phyloP scores from a whole-genome alignment of 2,329 filamentous ascomycete species.

The Ophiognomonia clavigignenti-juglandacearum region DNA sequence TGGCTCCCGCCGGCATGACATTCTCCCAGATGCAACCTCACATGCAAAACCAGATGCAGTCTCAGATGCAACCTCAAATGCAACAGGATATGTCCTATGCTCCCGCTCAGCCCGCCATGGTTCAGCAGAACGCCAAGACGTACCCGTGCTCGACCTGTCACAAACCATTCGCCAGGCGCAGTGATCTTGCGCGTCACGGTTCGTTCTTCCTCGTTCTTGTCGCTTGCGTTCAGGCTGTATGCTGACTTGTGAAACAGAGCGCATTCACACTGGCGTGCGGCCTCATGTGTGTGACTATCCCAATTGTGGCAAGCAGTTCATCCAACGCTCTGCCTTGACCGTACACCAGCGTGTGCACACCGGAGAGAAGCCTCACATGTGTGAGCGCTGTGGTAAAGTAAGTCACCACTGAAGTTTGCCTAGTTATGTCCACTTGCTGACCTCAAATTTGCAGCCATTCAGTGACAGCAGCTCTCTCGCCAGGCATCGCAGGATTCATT shows the following conservation, averaged over 20 bases:
- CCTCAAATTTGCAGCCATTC: slow-evolving; percentile 63
- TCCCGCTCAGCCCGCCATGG: slow-evolving; percentile 30
- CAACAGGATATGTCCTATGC: slow-evolving; percentile 32
- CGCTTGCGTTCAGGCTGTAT: not conserved
- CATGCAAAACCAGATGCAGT: slow-evolving; percentile 28
- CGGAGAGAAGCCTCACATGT: slow-evolving; percentile 97
- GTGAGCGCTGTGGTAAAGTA: slow-evolving; percentile 94
- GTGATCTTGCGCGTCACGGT: slow-evolving; percentile 90
- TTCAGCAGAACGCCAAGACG: slow-evolving; percentile 50
- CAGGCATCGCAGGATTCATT: slow-evolving; percentile 89
- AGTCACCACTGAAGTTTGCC: slow-evolving; percentile 19
- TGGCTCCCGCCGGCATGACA: slow-evolving; percentile 25
- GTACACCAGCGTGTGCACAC: slow-evolving; percentile 95
- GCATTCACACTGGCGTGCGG: slow-evolving; percentile 86
- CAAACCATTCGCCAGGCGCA: slow-evolving; percentile 89
- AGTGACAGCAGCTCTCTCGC: slow-evolving; percentile 94
- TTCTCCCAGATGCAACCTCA: slow-evolving; percentile 28
- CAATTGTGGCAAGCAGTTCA: slow-evolving; percentile 91
- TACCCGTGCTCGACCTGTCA: slow-evolving; percentile 86
- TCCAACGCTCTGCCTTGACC: slow-evolving; percentile 90
- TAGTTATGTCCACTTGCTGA: slow-evolving; percentile 3
- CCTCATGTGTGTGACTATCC: slow-evolving; percentile 90
- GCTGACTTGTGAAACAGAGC: slow-evolving; percentile 54
- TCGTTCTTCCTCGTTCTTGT: slow-evolving; percentile 1
- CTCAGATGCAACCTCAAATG: slow-evolving; percentile 26